phyloP scores from a whole-genome alignment of 352 stramenopile genomes.

The Globisporangium cylindrosporum region DNA sequence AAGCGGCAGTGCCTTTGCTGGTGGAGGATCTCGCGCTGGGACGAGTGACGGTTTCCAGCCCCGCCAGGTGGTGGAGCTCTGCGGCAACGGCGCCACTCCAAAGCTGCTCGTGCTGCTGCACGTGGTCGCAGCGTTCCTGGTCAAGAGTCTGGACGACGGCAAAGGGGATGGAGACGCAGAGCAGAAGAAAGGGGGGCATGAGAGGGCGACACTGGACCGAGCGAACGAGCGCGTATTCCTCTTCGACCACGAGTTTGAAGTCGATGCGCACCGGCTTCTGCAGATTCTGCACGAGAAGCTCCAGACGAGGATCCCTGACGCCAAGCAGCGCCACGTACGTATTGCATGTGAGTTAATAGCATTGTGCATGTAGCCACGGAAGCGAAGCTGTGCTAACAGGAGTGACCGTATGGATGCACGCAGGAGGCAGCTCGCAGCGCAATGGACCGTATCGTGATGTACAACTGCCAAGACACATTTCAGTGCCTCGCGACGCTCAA shows the following conservation, averaged over 20 bases:
- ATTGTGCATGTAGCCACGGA: no score
- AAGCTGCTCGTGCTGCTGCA: conserved; percentile 52
- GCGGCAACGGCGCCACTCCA: conserved; percentile 35
- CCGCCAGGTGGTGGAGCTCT: conserved; percentile 63
- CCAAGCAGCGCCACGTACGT: conserved; percentile 15
- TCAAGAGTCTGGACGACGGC: conserved; percentile 11
- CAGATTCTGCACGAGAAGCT: conserved; percentile 23
- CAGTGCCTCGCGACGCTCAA: conserved; percentile 76
- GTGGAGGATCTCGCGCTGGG: not conserved
- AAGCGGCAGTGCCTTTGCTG: no score
- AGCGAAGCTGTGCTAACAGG: not conserved
- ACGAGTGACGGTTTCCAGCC: conserved; percentile 41
- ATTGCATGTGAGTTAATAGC: not conserved
- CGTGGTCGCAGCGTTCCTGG: conserved; percentile 55
- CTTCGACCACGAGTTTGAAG: conserved; percentile 64
- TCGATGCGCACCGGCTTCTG: conserved; percentile 27
- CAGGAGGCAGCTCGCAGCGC: conserved; percentile 14
- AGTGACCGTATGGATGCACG: not conserved
- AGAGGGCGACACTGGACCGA: not conserved
- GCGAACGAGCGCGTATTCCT: conserved; percentile 48
- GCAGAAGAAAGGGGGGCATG: not conserved
- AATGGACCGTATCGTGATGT: conserved; percentile 38
- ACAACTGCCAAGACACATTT: conserved; percentile 60
- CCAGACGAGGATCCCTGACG: not conserved
- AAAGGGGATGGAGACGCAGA: not conserved